Base-by-base conservation (phyloP, 2,329 filamentous ascomycete species). In the Ascochyta koolunga region DNA sequence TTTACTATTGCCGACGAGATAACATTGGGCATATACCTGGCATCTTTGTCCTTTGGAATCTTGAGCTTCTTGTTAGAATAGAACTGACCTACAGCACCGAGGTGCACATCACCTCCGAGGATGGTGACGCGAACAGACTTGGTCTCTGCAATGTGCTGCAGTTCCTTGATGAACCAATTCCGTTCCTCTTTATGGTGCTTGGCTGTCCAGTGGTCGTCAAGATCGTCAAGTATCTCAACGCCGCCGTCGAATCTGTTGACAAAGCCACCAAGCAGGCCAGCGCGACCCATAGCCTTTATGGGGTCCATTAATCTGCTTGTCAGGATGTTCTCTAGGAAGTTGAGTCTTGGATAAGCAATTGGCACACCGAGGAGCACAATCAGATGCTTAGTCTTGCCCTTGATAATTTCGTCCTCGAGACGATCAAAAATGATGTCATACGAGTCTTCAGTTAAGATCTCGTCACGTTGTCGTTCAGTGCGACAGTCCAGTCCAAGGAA, bases 151-250 rank as follows among this genome's bases (percentile, higher is more conserved):
- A 99, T 82, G 67, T 96, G 91, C 75, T 99, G 96, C 22, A 99
- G 79, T 66, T 97, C 92, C 70, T 95, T 89, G 35, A 99, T 86
- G 58, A 98, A 82, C 74, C 90, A 89, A 58, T 88, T 90, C 44
- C 95, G 86, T 76, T 99, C 95, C 22, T 86, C 82, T 72, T 98
- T 99, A 78, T 98, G 93, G 69, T 92, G 90, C 71, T 91, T 96
- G 32, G 93, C 91, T 0, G 93, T 97, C 95, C 95, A 99, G 71
- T 99, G 93, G 73, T 98, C 95, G 70, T 97, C 93, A 9, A 96
- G 78, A 66, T 96, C 92, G 70, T 96, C 93, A 24, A 96, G 80
- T 13, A 98, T 90, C 74, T 98, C 95, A 5, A 95, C 89, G 16
- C 91, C 91, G 19, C 91, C 92, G 68, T 97, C 93, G 64, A 96